Conservation (phyloP, 2,329 filamentous ascomycete species). For the Penicillium sp. region DNA sequence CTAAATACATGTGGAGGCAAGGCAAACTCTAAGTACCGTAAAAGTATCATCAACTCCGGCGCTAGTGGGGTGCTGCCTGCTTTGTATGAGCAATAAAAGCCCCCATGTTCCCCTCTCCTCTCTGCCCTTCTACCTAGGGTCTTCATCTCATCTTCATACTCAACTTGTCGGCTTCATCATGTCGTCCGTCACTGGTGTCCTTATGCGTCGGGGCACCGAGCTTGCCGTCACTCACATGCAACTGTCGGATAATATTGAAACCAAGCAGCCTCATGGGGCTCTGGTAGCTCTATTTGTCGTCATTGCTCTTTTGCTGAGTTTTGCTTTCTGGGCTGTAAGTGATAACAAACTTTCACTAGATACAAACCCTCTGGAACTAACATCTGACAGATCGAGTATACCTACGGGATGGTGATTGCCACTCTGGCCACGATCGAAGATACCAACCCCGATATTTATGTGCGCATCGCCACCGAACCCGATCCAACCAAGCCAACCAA, state of each 20-base stretch:
- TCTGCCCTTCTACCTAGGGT: not conserved
- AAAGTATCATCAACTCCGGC: conserved; percentile 3
- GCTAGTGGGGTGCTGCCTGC: conserved; percentile 12
- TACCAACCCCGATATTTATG: conserved; percentile 53
- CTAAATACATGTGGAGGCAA: not conserved
- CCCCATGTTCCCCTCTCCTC: conserved; percentile 1
- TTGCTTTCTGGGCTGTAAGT: conserved; percentile 32
- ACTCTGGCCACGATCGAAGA: conserved; percentile 66
- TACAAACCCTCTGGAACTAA: not conserved
- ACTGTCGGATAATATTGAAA: conserved; percentile 6
- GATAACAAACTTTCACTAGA: not conserved
- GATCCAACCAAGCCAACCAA: conserved; percentile 33
- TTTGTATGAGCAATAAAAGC: conserved; percentile 9
- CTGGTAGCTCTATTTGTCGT: conserved; percentile 31
- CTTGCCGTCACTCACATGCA: conserved; percentile 27
- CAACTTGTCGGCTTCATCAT: conserved; percentile 20
- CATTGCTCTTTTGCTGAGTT: conserved; percentile 25
- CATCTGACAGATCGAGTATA: conserved; percentile 53
- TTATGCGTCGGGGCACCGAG: conserved; percentile 41
- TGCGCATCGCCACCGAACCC: conserved; percentile 48
- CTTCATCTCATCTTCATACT: not conserved
- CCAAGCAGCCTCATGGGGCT: conserved; percentile 22
- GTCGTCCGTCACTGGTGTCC: conserved; percentile 27
- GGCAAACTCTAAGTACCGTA: not conserved
- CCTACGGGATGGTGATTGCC: conserved; percentile 59